A percentile compares a stretch with the other conserved stretches of the same genome.
These are phyloP conservation scores for Blastobotrys aristatus DNA, from an alignment of 1,139 yeast species.

Conservation along the genomic window DNA sequence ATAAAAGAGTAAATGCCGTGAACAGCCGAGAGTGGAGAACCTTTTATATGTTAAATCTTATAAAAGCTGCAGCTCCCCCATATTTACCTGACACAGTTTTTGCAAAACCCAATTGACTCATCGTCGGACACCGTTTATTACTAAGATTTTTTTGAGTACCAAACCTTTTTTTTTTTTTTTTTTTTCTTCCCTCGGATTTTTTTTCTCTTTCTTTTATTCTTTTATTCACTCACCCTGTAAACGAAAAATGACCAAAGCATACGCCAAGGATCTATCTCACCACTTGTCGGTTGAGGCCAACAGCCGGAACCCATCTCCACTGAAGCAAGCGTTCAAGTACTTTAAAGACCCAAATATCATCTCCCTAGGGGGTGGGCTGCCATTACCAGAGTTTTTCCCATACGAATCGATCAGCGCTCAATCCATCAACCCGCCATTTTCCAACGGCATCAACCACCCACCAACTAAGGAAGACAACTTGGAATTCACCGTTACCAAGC, in stretches of 20 bases:
- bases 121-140: too few species aligned
- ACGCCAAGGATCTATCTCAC: conserved; percentile 67
- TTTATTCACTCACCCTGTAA: neutral
- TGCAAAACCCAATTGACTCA: too few species aligned
- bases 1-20: too few species aligned
- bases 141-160: too few species aligned
- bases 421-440: conserved; percentile 73
- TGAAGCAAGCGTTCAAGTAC: conserved; percentile 80
- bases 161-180: neutral
- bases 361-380: conserved; percentile 94
- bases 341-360: conserved; percentile 69
- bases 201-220: neutral
- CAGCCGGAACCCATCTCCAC: conserved; percentile 70
- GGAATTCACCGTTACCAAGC: conserved; percentile 43
- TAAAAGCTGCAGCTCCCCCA: too few species aligned
- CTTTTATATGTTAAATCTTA: too few species aligned
- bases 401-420: conserved; percentile 68
- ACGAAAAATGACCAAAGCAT: conserved; percentile 20
- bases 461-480: conserved; percentile 47
- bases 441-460: conserved; percentile 66
- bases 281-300: conserved; percentile 74
- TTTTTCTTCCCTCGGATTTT: neutral
- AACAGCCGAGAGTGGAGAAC: too few species aligned
- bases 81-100: too few species aligned
- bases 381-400: conserved; percentile 86